Evolutionary conservation across 148 eudicot genomes (phyloP).

Genomic region (Rhododendron williamsianum): DNA sequence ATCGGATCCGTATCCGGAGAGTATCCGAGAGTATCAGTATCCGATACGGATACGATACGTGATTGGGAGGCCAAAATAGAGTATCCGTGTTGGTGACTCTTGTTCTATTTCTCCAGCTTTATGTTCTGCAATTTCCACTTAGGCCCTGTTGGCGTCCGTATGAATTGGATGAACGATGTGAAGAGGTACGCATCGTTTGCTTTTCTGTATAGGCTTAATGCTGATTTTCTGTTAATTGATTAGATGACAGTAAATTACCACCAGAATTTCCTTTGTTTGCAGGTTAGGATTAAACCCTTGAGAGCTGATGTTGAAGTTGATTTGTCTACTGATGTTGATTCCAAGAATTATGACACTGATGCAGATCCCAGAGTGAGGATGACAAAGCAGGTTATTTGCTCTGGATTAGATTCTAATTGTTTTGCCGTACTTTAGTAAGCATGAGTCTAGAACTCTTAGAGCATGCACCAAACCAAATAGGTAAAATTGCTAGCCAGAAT

Average conservation of each 20-base stretch:
- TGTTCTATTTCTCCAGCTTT: slow-evolving; percentile 40
- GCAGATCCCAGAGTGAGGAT: slow-evolving; percentile 24
- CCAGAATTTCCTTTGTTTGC: slow-evolving; percentile 1
- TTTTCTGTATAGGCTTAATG: not conserved
- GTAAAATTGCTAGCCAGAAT: not conserved
- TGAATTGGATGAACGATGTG: slow-evolving; percentile 68
- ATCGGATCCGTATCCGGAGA: too few species aligned
- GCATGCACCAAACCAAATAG: not conserved
- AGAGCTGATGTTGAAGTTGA: slow-evolving; percentile 67
- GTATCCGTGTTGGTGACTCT: slow-evolving; percentile 19
- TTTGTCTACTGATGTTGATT: slow-evolving; percentile 48
- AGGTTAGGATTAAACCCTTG: slow-evolving; percentile 74
- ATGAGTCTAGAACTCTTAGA: not conserved
- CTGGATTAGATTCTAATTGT: not conserved
- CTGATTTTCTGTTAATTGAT: not conserved
- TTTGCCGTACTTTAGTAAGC: not conserved
- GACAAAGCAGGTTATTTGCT: slow-evolving; percentile 51
- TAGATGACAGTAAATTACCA: not conserved
- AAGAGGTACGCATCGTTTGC: slow-evolving; percentile 40
- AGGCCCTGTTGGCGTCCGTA: slow-evolving; percentile 88
- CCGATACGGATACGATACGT: not conserved
- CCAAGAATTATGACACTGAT: slow-evolving; percentile 40
- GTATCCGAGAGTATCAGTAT: too few species aligned
- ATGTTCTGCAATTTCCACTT: slow-evolving; percentile 76
- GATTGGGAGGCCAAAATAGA: too few species aligned